Base-by-base conservation (phyloP, 164 flowering plant species). In the Magnolia officinalis region DNA sequence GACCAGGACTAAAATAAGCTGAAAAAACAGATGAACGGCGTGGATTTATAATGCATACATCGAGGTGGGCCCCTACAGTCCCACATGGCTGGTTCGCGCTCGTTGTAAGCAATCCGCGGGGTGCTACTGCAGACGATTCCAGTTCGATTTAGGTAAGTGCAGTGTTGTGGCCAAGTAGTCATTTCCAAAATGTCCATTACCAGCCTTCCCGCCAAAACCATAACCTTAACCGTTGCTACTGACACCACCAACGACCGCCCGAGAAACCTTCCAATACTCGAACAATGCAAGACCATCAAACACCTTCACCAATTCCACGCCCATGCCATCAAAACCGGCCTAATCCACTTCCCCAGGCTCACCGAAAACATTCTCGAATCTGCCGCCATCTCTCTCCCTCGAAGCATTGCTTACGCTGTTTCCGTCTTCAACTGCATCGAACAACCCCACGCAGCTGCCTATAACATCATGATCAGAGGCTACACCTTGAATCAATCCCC, bases 211-310 rank as follows among this genome's bases (percentile, higher is more conserved):
- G 19, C 71, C 71, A 68, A 29, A 37, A 13, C 49, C 70, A 7
- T 7, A 9, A 67, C 71, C 50, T 14, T 19, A 13, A 16, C 50
- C 0, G 8, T 18, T 14, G 19, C 50, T 29, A 29, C 14, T 68
- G 45, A 14, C 16, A 68, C 18, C 20, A 29, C 51, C 50, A 7
- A 21, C 69, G 16, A 21, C 26, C 61, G 23, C 86, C 52, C 74
- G 67, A 16, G 80, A 81, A 79, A 86, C 85, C 6, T 81, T 66
- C 78, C 86, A 14, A 82, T 87, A 37, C 74, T 81, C 1, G 73
- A 86, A n/a, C 82, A 70, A 79, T 89, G 90, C 86, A 87, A 85
- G 74, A 87, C 84, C 76, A 31, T 74, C 77, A 84, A 65, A 73
- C 84, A 86, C 67, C 75, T 85, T 58, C 80, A 73, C 51, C 84